A percentile compares a stretch with the other conserved stretches of the same genome.
Conservation (phyloP, 2,329 filamentous ascomycete species). For the Penicillium sp. region DNA sequence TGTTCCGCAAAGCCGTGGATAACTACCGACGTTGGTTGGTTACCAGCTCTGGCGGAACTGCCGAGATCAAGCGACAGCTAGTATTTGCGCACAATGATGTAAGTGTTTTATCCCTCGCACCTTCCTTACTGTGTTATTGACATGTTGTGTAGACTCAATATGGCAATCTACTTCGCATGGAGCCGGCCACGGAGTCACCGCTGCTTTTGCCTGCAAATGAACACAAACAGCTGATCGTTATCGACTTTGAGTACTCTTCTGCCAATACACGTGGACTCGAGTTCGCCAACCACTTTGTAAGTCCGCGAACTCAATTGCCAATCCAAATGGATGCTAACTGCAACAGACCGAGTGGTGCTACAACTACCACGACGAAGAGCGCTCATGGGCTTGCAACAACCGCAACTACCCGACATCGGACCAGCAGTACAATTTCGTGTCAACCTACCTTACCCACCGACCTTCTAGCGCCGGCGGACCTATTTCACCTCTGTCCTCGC, state of each 20-base stretch:
- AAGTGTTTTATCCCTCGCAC: constrained; percentile 45
- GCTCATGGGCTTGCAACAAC: constrained; percentile 67
- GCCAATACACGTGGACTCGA: constrained; percentile 84
- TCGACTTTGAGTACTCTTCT: constrained; percentile 96
- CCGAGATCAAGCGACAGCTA: constrained; percentile 69
- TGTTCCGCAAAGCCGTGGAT: constrained; percentile 72
- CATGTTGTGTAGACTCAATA: constrained; percentile 75
- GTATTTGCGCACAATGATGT: constrained; percentile 99
- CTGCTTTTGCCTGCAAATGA: constrained; percentile 85
- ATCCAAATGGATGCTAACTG: constrained; percentile 14
- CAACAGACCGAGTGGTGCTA: constrained; percentile 85
- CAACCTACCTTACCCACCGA: constrained; percentile 80
- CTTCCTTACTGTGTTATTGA: constrained; percentile 23
- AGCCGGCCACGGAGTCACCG: constrained; percentile 71
- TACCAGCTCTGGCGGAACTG: constrained; percentile 65
- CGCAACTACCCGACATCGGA: constrained; percentile 72
- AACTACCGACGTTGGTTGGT: constrained; percentile 76
- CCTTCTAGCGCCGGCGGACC: constrained; percentile 50
- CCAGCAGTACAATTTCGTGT: constrained; percentile 81
- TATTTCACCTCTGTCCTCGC: constrained; percentile 30
- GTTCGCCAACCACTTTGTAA: constrained; percentile 94
- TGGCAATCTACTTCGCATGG: constrained; percentile 85
- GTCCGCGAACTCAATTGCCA: constrained; percentile 21
- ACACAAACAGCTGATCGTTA: constrained; percentile 94
- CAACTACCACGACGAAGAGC: constrained; percentile 79